Evolutionary conservation across 2,329 filamentous ascomycete species (phyloP).

Genomic region (Arthrinium phaeospermum): DNA sequence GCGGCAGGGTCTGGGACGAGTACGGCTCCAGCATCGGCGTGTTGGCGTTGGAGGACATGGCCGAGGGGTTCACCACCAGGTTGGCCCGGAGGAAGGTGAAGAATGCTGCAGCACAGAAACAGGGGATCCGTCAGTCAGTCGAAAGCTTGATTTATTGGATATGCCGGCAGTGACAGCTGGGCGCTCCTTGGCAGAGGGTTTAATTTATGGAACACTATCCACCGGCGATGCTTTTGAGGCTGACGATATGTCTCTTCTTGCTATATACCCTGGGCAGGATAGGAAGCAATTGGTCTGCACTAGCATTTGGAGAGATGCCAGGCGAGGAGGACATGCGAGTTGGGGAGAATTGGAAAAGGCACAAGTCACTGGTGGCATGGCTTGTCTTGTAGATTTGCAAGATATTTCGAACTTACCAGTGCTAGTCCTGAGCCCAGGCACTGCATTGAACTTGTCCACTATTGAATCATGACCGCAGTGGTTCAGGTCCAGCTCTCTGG

Average conservation of each 20-base stretch:
- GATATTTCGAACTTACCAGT: conserved; percentile 55
- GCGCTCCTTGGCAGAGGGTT: neutral
- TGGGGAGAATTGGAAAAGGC: neutral
- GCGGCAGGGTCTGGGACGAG: conserved; percentile 45
- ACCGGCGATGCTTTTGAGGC: neutral
- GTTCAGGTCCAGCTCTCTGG: conserved; percentile 41
- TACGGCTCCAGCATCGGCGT: conserved; percentile 68
- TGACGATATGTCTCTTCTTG: neutral
- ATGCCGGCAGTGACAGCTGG: neutral
- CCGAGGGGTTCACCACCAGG: conserved; percentile 68
- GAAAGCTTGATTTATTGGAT: conserved; percentile 9
- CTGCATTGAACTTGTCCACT: conserved; percentile 58
- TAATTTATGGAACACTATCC: conserved; percentile 11
- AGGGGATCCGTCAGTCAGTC: conserved; percentile 29
- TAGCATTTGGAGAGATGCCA: neutral
- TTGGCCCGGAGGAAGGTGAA: conserved; percentile 83
- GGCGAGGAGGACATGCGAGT: neutral
- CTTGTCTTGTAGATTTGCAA: neutral
- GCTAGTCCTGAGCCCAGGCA: conserved; percentile 64
- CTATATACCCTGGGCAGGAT: neutral
- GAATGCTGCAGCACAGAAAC: conserved; percentile 65
- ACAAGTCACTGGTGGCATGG: neutral
- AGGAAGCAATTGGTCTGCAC: conserved; percentile 11
- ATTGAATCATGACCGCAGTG: conserved; percentile 48
- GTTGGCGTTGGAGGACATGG: conserved; percentile 67